A percentile compares a stretch with the other conserved stretches of the same genome.
phyloP scores from a whole-genome alignment of 768 basidiomycete genomes.

The Lentinus brumalis region DNA sequence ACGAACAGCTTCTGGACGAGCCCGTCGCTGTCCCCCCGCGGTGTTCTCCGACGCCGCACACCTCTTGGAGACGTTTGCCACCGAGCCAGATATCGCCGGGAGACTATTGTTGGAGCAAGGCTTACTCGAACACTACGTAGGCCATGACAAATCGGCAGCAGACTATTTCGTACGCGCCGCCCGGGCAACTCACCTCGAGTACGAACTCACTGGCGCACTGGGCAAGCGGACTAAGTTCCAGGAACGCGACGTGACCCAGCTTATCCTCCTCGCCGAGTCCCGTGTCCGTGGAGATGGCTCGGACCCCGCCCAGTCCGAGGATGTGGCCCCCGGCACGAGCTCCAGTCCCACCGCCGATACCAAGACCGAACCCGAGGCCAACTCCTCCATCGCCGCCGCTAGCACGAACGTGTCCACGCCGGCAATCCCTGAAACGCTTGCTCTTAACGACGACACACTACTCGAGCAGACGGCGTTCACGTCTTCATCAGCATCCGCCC shows the following conservation, averaged over 20 bases:
- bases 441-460: slow-evolving; percentile 93
- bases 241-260: slow-evolving; percentile 78
- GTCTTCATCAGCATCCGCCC: slow-evolving; percentile 33
- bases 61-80: slow-evolving; percentile 41
- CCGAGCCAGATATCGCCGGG: slow-evolving; percentile 67
- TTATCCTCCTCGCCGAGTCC: slow-evolving; percentile 92
- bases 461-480: slow-evolving; percentile 94
- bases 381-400: slow-evolving; percentile 5
- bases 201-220: slow-evolving; percentile 89
- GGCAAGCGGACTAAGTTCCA: slow-evolving; percentile 97
- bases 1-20: slow-evolving; percentile 84
- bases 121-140: slow-evolving; percentile 72
- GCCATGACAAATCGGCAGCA: slow-evolving; percentile 76
- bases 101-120: slow-evolving; percentile 76
- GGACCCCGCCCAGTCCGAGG: slow-evolving; percentile 7
- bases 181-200: slow-evolving; percentile 74
- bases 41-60: slow-evolving; percentile 44
- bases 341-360: no score
- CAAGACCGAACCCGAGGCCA: not conserved
- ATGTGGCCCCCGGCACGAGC: not conserved
- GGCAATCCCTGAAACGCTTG: slow-evolving; percentile 73
- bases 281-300: slow-evolving; percentile 32
- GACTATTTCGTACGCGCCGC: slow-evolving; percentile 80
- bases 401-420: slow-evolving; percentile 3
- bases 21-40: slow-evolving; percentile 60